phyloP scores from a whole-genome alignment of 441 rosid species.

The Cnidoscolus chayamansa region DNA sequence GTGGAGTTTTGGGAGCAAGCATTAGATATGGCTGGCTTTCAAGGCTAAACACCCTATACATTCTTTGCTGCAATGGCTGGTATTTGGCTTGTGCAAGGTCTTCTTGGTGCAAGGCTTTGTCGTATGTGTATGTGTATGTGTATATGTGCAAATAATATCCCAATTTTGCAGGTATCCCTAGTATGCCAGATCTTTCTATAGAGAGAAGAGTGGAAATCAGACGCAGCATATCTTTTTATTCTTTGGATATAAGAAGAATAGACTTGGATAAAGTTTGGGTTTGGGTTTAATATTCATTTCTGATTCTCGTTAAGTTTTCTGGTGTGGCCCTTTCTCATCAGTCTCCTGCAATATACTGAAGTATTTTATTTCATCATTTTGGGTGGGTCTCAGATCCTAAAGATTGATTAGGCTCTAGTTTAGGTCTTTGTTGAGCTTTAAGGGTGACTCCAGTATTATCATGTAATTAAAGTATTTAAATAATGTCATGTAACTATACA shows the following conservation, averaged over 20 bases:
- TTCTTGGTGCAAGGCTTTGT: neutral
- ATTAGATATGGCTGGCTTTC: conserved; percentile 11
- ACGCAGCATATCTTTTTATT: neutral
- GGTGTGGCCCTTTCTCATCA: too few species aligned
- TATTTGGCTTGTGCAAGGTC: neutral
- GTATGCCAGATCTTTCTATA: neutral
- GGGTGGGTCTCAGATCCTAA: too few species aligned
- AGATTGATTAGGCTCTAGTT: too few species aligned
- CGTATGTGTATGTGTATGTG: neutral
- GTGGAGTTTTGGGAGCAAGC: conserved; percentile 69
- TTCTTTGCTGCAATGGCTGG: conserved; percentile 5
- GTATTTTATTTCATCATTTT: too few species aligned
- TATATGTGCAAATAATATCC: neutral
- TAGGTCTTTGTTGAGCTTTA: too few species aligned
- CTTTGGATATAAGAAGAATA: neutral
- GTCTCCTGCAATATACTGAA: too few species aligned
- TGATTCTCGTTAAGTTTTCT: neutral
- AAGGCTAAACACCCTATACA: neutral
- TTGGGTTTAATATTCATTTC: neutral
- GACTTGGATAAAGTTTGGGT: neutral
- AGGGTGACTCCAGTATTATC: too few species aligned
- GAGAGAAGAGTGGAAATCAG: neutral
- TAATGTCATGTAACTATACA: too few species aligned
- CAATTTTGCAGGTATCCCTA: conserved; percentile 1
- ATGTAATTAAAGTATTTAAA: too few species aligned